These are phyloP conservation scores for Erucastrum elatum DNA, from an alignment of 345 rosid genomes.

Conservation along the genomic window DNA sequence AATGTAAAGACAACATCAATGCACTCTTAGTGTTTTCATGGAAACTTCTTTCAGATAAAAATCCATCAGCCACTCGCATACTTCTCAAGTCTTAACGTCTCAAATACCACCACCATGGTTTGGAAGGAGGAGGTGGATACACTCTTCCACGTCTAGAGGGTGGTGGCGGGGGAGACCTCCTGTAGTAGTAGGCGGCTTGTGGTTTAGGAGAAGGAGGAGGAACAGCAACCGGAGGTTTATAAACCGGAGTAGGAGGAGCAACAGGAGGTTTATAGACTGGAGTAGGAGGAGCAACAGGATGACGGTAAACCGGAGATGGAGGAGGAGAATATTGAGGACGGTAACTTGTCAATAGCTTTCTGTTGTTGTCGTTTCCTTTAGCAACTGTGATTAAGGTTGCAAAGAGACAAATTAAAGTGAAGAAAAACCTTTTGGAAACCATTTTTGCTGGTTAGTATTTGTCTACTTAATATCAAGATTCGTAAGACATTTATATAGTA, in stretches of 20 bases:
- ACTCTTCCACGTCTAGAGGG: not conserved
- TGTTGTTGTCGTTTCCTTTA: slow-evolving; percentile 22
- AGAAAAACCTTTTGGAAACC: slow-evolving; percentile 17
- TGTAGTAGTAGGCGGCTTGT: slow-evolving; percentile 12
- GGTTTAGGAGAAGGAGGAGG: slow-evolving; percentile 22
- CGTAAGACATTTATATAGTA: not conserved
- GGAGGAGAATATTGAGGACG: slow-evolving; percentile 18
- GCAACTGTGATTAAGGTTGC: slow-evolving; percentile 17
- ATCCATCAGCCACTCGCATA: not conserved
- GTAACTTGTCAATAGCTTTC: slow-evolving; percentile 26
- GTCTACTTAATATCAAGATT: not conserved
- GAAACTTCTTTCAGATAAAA: slow-evolving; percentile 1
- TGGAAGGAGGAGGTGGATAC: slow-evolving; percentile 15
- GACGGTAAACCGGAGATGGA: slow-evolving; percentile 14
- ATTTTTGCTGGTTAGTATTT: slow-evolving; percentile 18
- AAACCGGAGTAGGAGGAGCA: slow-evolving; percentile 18
- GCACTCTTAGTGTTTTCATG: not conserved
- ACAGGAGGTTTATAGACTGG: slow-evolving; percentile 2
- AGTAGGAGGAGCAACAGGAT: slow-evolving; percentile 23
- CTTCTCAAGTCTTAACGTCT: not conserved
- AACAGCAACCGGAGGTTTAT: not conserved
- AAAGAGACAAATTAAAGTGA: slow-evolving; percentile 1
- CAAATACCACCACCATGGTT: slow-evolving; percentile 19
- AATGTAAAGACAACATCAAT: not conserved
- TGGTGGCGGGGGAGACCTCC: slow-evolving; percentile 31